These are phyloP conservation scores for Wickerhamomyces sp. DNA, from an alignment of 1,139 yeast species.

Conservation along the genomic window DNA sequence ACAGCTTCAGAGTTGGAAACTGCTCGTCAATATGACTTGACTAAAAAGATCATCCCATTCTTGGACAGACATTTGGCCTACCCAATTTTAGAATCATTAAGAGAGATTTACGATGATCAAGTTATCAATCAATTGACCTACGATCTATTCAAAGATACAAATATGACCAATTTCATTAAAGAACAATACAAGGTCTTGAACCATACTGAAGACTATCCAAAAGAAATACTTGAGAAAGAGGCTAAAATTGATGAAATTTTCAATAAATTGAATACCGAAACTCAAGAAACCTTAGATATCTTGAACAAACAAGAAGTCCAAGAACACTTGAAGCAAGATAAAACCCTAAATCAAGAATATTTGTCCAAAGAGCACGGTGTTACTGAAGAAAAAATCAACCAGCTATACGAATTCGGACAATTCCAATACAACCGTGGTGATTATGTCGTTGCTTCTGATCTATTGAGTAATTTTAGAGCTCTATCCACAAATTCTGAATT, in stretches of 20 bases:
- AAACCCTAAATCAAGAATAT: conserved; percentile 42
- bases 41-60: conserved; percentile 46
- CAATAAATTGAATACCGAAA: conserved; percentile 36
- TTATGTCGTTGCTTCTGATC: conserved; percentile 51
- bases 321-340: conserved; percentile 46
- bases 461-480: conserved; percentile 49
- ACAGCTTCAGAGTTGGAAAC: conserved; percentile 29
- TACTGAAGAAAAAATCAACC: conserved; percentile 44
- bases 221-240: conserved; percentile 35
- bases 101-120: conserved; percentile 39
- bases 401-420: conserved; percentile 51
- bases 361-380: conserved; percentile 40
- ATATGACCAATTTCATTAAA: conserved; percentile 46
- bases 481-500: conserved; percentile 45
- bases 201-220: conserved; percentile 35
- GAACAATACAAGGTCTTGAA: conserved; percentile 38
- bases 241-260: conserved; percentile 35
- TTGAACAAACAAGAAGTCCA: conserved; percentile 46
- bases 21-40: conserved; percentile 44
- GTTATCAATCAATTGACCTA: conserved; percentile 42
- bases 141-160: conserved; percentile 48
- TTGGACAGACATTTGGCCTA: conserved; percentile 54
- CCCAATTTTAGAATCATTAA: conserved; percentile 46
- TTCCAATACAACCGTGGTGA: conserved; percentile 58
- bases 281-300: conserved; percentile 41